A percentile compares a stretch with the other conserved stretches of the same genome.
Conservation (phyloP, 2,329 filamentous ascomycete genomes). For the Zymoseptoria ardabiliae region DNA sequence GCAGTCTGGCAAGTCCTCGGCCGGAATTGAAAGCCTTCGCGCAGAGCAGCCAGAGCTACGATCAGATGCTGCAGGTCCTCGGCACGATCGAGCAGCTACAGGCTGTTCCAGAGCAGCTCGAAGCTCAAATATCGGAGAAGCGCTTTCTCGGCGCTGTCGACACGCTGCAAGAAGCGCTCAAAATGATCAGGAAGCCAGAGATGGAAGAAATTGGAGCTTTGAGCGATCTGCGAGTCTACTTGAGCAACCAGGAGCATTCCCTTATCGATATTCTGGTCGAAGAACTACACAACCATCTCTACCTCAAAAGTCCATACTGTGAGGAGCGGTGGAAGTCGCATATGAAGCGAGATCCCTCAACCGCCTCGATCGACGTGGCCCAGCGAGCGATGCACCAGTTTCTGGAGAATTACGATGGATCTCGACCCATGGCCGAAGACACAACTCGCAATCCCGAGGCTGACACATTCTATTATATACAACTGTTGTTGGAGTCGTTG, state of each 20-base stretch:
- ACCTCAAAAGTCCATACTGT: conserved; percentile 95
- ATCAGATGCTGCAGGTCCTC: conserved; percentile 77
- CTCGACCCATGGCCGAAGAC: conserved; percentile 65
- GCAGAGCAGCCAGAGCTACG: conserved; percentile 79
- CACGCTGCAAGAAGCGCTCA: conserved; percentile 77
- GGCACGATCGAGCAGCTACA: conserved; percentile 70
- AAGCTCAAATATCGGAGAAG: conserved; percentile 93
- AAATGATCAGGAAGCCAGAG: conserved; percentile 76
- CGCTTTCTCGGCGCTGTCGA: conserved; percentile 89
- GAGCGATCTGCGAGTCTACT: conserved; percentile 75
- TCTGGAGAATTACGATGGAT: conserved; percentile 49
- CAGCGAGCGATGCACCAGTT: conserved; percentile 51
- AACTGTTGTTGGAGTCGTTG: conserved; percentile 76
- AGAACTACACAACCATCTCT: conserved; percentile 92
- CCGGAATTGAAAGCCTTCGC: conserved; percentile 88
- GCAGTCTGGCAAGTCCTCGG: conserved; percentile 74
- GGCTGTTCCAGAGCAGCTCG: conserved; percentile 81
- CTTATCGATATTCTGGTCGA: conserved; percentile 95
- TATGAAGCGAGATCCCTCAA: conserved; percentile 45
- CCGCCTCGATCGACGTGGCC: conserved; percentile 33
- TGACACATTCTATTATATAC: conserved; percentile 90
- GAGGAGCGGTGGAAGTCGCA: conserved; percentile 90
- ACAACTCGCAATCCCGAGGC: conserved; percentile 88
- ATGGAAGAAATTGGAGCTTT: conserved; percentile 87
- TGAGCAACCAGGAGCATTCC: conserved; percentile 86